Base-by-base conservation (phyloP, 2,329 filamentous ascomycete genomes). In the Colletotrichum spaethianum region DNA sequence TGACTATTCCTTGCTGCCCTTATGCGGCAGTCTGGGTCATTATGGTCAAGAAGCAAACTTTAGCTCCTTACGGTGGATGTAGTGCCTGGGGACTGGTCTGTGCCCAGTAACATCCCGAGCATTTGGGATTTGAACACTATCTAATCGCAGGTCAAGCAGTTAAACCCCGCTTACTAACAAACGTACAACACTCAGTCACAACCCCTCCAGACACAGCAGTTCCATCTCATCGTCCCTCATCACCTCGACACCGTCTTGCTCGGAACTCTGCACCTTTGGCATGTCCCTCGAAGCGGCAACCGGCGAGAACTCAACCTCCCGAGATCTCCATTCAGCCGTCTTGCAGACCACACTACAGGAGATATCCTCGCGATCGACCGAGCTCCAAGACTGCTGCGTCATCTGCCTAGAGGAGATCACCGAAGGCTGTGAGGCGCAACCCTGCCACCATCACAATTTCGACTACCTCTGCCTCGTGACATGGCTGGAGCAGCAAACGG, bases 381-480 rank as follows among this genome's bases (percentile, higher is more conserved):
- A 73, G 61, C 53, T 46, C 36, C 59, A 57, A 65, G 76, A 80
- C 74, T 90, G 88, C 78, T 98, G 95, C 81, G 94, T 97, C 74
- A 96, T 98, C 81, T 98, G 95, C 81, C 90, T 98, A 73, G 93
- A 96, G 68, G 79, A 84, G 64, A 86, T 98, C 77, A 90, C 90
- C 12, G 93, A 96, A 77, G 83, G 89, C 63, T 94, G 93, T 74
- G 86, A 92, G 62, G 90, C 93, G 9, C 84, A 88, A 26, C 95
- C 95, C 9, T 98, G 95, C 85, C 88, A 89, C 52, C 95, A 98
- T 84, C 83, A 86, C 69, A 90, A 91, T 75, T 98, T 97, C 80
- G 95, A 98, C 84, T 97, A 95, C 78, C 81, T 94, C 16, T 98
- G 95, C 80, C 88, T 98, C 7, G 83, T 92, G 28, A 95, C 88